A percentile compares a stretch with the other conserved stretches of the same genome.
Conservation (phyloP, 371 early-diverging fungal genomes). For the Lichtheimia ramosa region DNA sequence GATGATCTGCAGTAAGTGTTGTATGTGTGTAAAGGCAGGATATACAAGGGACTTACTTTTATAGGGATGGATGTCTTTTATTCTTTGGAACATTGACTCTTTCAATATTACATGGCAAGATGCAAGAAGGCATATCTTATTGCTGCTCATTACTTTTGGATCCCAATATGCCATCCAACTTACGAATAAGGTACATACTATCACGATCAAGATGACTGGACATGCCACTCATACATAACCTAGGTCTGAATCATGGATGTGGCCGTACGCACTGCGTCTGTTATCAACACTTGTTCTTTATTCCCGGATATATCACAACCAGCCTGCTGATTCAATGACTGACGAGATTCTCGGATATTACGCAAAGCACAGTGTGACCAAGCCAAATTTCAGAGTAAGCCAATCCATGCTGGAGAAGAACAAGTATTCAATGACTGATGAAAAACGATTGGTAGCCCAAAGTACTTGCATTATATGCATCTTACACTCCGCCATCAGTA, state of each 20-base stretch:
- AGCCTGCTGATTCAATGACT: constrained; percentile 8
- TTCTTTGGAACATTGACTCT: constrained; percentile 2
- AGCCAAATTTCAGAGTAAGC: constrained; percentile 1
- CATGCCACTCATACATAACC: neutral
- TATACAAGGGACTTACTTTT: neutral
- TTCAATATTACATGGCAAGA: constrained; percentile 4
- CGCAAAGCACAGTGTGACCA: constrained; percentile 11
- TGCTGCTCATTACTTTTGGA: constrained; percentile 3
- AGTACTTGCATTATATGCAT: constrained; percentile 20
- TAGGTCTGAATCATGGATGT: neutral
- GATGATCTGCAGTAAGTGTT: neutral
- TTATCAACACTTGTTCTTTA: constrained; percentile 21
- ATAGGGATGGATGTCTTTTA: neutral
- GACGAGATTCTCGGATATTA: constrained; percentile 15
- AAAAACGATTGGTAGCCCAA: constrained; percentile 9
- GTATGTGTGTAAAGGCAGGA: neutral
- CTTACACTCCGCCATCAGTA: constrained; percentile 11
- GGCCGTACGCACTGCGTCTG: constrained; percentile 14
- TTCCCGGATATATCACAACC: constrained; percentile 13
- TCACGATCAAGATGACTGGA: neutral
- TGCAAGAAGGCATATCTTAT: neutral
- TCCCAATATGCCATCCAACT: neutral
- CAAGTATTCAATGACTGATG: neutral
- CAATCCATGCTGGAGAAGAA: neutral
- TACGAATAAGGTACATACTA: neutral